Conservation (phyloP, 202 grass and related monocot species). For the Hordeum pubiflorum region DNA sequence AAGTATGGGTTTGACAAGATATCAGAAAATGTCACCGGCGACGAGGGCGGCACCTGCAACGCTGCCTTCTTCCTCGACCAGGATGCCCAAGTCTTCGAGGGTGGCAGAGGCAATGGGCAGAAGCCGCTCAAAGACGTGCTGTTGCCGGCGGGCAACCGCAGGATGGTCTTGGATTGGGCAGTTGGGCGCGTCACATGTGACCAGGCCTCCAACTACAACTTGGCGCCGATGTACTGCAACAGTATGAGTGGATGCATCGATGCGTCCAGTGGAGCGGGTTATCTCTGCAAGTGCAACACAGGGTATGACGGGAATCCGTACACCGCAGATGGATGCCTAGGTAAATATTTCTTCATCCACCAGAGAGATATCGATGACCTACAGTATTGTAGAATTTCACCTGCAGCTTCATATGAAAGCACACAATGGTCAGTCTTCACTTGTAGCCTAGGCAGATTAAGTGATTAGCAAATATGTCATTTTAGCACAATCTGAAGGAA, state of each 20-base stretch:
- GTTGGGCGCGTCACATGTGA: neutral
- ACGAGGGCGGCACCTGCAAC: conserved; percentile 22
- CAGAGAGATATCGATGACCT: neutral
- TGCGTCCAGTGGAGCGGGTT: neutral
- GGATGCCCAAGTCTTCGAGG: neutral
- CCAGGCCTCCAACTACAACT: neutral
- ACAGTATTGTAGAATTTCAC: neutral
- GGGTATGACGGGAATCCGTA: conserved; percentile 27
- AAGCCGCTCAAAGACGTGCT: neutral
- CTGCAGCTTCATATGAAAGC: neutral
- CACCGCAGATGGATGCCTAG: neutral
- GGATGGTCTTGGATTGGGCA: conserved; percentile 41
- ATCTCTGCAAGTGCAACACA: neutral
- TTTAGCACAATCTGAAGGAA: too few relatives aligned
- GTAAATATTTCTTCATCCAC: neutral
- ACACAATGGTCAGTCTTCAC: neutral
- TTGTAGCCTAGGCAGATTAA: too few relatives aligned
- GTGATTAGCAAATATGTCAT: too few relatives aligned
- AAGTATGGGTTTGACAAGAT: neutral
- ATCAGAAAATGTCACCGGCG: neutral
- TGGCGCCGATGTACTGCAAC: neutral
- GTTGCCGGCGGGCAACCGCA: neutral
- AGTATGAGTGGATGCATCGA: conserved; percentile 6
- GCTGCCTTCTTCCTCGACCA: conserved; percentile 23
- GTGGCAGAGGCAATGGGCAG: too few relatives aligned